Percentiles rank a stretch among this genome's conserved stretches.
Conservation (phyloP, 192 early-diverging fungal genomes). For the Gonapodya prolifera region DNA sequence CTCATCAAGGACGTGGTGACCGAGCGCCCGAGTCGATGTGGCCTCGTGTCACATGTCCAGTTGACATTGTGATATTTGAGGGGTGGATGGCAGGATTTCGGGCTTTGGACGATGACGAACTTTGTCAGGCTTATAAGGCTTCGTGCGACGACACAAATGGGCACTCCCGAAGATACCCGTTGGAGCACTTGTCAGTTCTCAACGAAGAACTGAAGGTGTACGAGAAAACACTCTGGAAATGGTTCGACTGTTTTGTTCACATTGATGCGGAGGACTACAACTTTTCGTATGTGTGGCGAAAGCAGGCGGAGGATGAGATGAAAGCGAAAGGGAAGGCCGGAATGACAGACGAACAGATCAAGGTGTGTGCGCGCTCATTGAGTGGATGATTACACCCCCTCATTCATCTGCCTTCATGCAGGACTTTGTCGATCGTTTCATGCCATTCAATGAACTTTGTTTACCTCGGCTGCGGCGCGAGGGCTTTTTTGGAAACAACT, state of each 20-base stretch:
- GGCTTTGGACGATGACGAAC: conserved; percentile 19
- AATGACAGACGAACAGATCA: conserved; percentile 60
- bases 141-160: background rate
- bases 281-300: conserved; percentile 73
- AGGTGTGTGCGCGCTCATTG: background rate
- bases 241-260: conserved; percentile 66
- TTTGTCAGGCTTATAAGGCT: conserved; percentile 15
- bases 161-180: conserved; percentile 20
- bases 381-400: background rate
- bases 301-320: conserved; percentile 68
- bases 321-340: conserved; percentile 30
- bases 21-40: conserved; percentile 45
- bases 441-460: conserved; percentile 71
- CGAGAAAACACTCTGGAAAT: conserved; percentile 42
- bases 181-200: conserved; percentile 25
- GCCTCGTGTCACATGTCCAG: conserved; percentile 30
- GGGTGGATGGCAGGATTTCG: conserved; percentile 90
- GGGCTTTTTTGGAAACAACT: conserved; percentile 28
- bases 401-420: background rate
- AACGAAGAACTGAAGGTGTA: conserved; percentile 39
- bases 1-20: conserved; percentile 67
- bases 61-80: conserved; percentile 80
- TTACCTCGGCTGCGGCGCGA: conserved; percentile 24
- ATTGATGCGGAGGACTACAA: conserved; percentile 43
- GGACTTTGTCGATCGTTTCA: conserved; percentile 76